phyloP scores from a whole-genome alignment of 352 stramenopile genomes.

The Pythium aristosporum region DNA sequence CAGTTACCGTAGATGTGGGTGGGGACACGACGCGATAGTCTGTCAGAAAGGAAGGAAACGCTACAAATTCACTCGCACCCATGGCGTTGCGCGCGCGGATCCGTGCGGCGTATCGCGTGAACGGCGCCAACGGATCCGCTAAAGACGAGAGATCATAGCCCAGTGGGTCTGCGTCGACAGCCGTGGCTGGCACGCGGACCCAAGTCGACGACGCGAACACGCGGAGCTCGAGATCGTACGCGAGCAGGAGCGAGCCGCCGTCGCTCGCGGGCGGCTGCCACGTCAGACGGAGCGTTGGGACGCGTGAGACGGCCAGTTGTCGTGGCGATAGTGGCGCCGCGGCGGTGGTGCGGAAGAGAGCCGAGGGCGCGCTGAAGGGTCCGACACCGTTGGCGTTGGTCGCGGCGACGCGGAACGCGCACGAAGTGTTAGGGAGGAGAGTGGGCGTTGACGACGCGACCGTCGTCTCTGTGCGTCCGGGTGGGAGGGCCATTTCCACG shows the following conservation, averaged over 20 bases:
- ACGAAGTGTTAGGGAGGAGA: conserved; percentile 41
- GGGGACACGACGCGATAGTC: conserved; percentile 19
- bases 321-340: conserved; percentile 28
- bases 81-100: conserved; percentile 37
- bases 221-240: conserved; percentile 54
- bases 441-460: conserved; percentile 28
- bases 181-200: conserved; percentile 14
- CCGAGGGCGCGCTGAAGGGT: conserved; percentile 48
- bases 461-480: conserved; percentile 31
- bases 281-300: conserved; percentile 31
- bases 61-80: conserved; percentile 29
- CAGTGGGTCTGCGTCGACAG: background rate
- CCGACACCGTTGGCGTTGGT: conserved; percentile 51
- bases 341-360: conserved; percentile 29
- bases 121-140: conserved; percentile 19
- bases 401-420: conserved; percentile 52
- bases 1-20: background rate
- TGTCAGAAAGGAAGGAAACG: conserved; percentile 40
- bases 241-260: conserved; percentile 27
- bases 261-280: conserved; percentile 37
- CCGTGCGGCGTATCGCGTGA: conserved; percentile 42
- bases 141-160: conserved; percentile 16
- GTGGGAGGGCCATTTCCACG: conserved; percentile 28
- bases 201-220: conserved; percentile 42
- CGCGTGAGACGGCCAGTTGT: conserved; percentile 22